A percentile compares a stretch with the other conserved stretches of the same genome.
These are phyloP conservation scores for Hibiscus syriacus DNA, from an alignment of 345 rosid genomes.

Conservation along the genomic window DNA sequence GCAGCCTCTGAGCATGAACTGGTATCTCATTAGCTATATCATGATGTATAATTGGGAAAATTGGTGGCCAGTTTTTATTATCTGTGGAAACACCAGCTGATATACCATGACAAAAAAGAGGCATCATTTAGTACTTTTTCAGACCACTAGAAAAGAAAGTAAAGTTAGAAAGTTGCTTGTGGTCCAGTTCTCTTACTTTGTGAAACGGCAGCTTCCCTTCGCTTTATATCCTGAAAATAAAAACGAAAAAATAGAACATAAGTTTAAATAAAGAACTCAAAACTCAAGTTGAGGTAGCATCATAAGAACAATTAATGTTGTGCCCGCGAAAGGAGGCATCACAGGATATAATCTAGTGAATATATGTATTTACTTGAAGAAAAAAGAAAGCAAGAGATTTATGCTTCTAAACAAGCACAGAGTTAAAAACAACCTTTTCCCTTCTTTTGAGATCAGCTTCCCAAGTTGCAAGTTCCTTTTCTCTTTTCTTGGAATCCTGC, in stretches of 20 bases:
- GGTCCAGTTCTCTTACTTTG: constrained; percentile 29
- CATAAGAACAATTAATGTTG: background rate
- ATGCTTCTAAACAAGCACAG: background rate
- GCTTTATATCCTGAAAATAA: constrained; percentile 53
- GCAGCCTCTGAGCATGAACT: constrained; percentile 84
- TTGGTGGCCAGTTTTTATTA: constrained; percentile 91
- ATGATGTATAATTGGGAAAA: constrained; percentile 94
- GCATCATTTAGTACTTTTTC: background rate
- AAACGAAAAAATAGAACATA: background rate
- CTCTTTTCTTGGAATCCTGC: constrained; percentile 66
- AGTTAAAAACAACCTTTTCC: constrained; percentile 44
- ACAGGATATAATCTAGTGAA: background rate
- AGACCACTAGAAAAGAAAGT: background rate
- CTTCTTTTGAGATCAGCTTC: constrained; percentile 90
- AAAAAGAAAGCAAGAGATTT: background rate
- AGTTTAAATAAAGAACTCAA: constrained; percentile 15
- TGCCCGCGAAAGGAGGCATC: background rate
- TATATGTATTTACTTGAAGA: background rate
- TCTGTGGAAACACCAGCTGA: constrained; percentile 72
- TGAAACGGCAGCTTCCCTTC: constrained; percentile 69
- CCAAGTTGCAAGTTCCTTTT: constrained; percentile 74
- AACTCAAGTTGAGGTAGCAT: background rate
- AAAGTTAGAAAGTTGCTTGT: background rate
- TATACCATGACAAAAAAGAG: constrained; percentile 9
- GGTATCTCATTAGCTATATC: constrained; percentile 97